Percentiles rank a stretch among this genome's conserved stretches.
Evolutionary conservation across 2,329 filamentous ascomycete species (phyloP).

Genomic region (Monosporascus sp.): DNA sequence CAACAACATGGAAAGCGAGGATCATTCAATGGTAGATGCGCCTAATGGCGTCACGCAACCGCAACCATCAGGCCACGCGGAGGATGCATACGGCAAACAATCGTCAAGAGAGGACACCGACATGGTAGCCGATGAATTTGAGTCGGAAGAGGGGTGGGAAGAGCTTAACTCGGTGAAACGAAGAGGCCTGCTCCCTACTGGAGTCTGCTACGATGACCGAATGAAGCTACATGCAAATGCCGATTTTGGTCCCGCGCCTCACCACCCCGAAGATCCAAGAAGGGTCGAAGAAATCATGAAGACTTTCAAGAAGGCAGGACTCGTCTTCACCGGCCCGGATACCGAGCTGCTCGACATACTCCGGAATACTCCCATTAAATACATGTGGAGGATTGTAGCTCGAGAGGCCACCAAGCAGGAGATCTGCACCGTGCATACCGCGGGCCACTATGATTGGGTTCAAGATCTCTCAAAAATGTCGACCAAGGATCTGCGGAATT

Average conservation of each 20-base stretch:
- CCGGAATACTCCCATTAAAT: conserved; percentile 49
- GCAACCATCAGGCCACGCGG: conserved; percentile 20
- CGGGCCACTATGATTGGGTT: conserved; percentile 77
- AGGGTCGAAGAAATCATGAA: conserved; percentile 92
- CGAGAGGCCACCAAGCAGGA: conserved; percentile 74
- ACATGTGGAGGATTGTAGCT: conserved; percentile 72
- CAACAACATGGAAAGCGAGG: conserved; percentile 35
- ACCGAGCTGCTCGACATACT: conserved; percentile 48
- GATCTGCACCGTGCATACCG: conserved; percentile 72
- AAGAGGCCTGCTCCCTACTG: conserved; percentile 58
- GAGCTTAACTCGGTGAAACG: conserved; percentile 34
- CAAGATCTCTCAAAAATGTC: conserved; percentile 48
- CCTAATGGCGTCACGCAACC: conserved; percentile 33
- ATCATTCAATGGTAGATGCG: conserved; percentile 39
- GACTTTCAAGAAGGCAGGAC: conserved; percentile 73
- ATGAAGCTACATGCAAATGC: conserved; percentile 96
- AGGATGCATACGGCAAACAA: conserved; percentile 11
- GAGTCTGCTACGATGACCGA: conserved; percentile 83
- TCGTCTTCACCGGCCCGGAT: conserved; percentile 62
- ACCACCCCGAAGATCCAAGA: conserved; percentile 90
- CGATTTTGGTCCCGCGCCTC: conserved; percentile 64
- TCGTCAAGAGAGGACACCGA: conserved; percentile 30
- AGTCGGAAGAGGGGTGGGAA: conserved; percentile 29
- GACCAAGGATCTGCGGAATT: conserved; percentile 60
- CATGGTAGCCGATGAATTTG: conserved; percentile 24